phyloP scores from a whole-genome alignment of 2,329 filamentous ascomycete genomes.

The Penicillium sclerotiorum region DNA sequence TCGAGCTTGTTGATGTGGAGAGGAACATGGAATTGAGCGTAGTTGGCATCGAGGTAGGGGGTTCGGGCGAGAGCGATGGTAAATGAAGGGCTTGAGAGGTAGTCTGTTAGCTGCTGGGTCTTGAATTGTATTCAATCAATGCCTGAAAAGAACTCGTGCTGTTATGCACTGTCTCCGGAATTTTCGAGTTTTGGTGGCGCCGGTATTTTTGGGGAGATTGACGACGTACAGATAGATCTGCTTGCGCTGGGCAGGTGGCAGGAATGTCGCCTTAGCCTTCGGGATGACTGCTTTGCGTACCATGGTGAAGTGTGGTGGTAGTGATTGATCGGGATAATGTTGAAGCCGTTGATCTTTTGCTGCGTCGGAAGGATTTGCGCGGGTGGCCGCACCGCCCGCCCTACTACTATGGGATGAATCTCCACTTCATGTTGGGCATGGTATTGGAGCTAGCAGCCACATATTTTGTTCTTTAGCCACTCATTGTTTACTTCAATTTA shows the following conservation, averaged over 20 bases:
- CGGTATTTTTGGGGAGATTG: neutral
- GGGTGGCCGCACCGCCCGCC: conserved; percentile 39
- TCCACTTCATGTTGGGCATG: too few relatives aligned
- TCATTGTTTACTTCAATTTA: too few relatives aligned
- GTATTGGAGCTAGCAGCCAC: too few relatives aligned
- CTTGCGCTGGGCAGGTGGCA: conserved; percentile 38
- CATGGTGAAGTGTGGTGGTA: conserved; percentile 24
- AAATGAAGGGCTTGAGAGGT: conserved; percentile 69
- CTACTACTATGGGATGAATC: too few relatives aligned
- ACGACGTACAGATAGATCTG: conserved; percentile 60
- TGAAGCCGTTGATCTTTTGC: conserved; percentile 33
- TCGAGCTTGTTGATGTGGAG: conserved; percentile 95
- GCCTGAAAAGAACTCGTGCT: neutral
- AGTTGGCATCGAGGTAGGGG: conserved; percentile 71
- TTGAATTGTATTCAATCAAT: neutral
- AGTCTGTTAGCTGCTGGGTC: neutral
- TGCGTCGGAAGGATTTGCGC: conserved; percentile 31
- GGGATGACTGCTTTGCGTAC: conserved; percentile 33
- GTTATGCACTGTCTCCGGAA: neutral
- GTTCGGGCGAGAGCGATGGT: conserved; percentile 76
- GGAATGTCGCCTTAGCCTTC: conserved; percentile 28
- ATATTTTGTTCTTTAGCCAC: too few relatives aligned
- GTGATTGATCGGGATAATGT: conserved; percentile 8
- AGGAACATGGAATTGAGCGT: conserved; percentile 88
- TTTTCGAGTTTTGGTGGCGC: conserved; percentile 15